Evolutionary conservation across 2,329 filamentous ascomycete species (phyloP).

Genomic region (Paradendryphiella salina): DNA sequence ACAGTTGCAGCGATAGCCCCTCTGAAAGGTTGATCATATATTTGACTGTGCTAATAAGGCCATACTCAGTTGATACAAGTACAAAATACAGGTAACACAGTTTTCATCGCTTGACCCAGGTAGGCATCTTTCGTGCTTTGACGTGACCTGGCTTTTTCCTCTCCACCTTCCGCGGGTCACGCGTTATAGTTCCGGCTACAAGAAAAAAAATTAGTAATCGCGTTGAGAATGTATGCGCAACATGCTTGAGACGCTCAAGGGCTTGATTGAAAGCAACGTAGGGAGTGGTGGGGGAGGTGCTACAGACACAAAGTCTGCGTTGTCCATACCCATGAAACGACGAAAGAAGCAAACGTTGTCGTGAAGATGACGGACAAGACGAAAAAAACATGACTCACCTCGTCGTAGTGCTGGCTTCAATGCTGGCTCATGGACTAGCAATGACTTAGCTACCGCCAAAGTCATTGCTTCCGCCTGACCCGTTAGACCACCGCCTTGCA

Average conservation of each 20-base stretch:
- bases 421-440: constrained; percentile 88
- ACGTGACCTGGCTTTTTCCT: constrained; percentile 96
- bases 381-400: constrained; percentile 65
- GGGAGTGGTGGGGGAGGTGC: constrained; percentile 7
- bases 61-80: constrained; percentile 16
- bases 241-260: constrained; percentile 8
- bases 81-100: constrained; percentile 33
- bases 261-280: constrained; percentile 11
- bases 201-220: constrained; percentile 50
- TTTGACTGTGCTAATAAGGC: constrained; percentile 21
- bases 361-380: constrained; percentile 2
- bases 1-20: background rate
- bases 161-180: constrained; percentile 89
- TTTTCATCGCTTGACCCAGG: constrained; percentile 85
- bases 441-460: constrained; percentile 81
- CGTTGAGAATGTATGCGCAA: constrained; percentile 14
- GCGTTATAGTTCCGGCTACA: constrained; percentile 85
- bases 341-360: background rate
- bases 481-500: constrained; percentile 84
- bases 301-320: constrained; percentile 3
- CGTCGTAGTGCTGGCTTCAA: constrained; percentile 84
- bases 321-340: background rate
- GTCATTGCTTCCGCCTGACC: constrained; percentile 95
- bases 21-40: constrained; percentile 7
- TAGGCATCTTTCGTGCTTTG: constrained; percentile 96